These are phyloP conservation scores for Nakazawaea ernobii DNA, from an alignment of 805 yeast genomes.

Conservation along the genomic window DNA sequence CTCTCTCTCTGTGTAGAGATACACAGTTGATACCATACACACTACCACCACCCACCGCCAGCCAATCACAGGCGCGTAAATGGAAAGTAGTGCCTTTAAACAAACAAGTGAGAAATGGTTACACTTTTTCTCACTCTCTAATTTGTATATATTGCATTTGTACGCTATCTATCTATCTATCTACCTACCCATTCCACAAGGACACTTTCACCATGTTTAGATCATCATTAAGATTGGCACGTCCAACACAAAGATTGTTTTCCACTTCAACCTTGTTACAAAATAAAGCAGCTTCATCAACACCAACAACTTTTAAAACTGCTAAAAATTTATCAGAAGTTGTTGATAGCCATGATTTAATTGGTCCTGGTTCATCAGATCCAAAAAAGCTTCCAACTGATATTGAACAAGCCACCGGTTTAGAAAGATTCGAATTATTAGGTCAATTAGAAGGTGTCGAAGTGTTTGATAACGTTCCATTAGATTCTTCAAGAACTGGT, in stretches of 20 bases:
- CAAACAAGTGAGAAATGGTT: no score
- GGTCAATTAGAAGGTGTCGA: constrained; percentile 96
- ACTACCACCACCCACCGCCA: neutral
- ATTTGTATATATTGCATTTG: no score
- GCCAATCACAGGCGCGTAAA: neutral
- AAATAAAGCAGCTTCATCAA: constrained; percentile 16
- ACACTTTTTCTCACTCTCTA: no score
- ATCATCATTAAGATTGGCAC: constrained; percentile 29
- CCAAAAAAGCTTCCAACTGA: constrained; percentile 84
- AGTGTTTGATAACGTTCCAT: constrained; percentile 82
- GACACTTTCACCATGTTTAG: constrained; percentile 25
- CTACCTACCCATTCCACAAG: no score
- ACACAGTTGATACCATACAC: neutral
- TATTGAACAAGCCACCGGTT: constrained; percentile 95
- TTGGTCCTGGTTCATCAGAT: constrained; percentile 85
- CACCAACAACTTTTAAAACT: constrained; percentile 42
- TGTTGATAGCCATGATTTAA: constrained; percentile 66
- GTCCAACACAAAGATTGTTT: constrained; percentile 27
- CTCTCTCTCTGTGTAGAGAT: neutral
- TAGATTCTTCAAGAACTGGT: constrained; percentile 84
- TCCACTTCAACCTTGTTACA: constrained; percentile 23
- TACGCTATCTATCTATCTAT: no score
- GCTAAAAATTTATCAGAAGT: constrained; percentile 73
- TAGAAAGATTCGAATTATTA: constrained; percentile 91
- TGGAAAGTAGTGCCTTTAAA: neutral